Evolutionary conservation across 192 early-diverging fungal genomes (phyloP), one percentile per base, ranked within the genome.

Genomic region (Mortierella antarctica): DNA sequence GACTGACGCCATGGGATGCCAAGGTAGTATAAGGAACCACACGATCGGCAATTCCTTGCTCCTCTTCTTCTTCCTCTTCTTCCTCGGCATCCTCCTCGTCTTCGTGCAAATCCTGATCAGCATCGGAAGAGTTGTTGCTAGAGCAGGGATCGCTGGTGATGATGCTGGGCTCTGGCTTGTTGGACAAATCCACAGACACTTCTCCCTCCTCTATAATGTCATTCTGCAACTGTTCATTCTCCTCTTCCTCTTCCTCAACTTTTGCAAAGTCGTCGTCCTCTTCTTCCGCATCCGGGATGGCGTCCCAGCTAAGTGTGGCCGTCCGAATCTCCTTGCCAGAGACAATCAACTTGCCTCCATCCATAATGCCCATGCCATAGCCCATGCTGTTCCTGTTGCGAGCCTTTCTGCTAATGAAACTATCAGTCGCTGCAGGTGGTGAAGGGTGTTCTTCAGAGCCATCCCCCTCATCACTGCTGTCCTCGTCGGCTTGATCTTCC

Each of bases 31-130:
- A 71, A 20, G 76, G 69, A 9, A 71, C 62, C 2, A 79, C 64
- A 7, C 57, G 55, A 52, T 57, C 59, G 6, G 54, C 53, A 41
- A 63, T 52, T 45, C 47, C 23, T 42, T 73, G 62, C 21, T 82
- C 71, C n/a, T 70, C 71, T 15, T 82, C 79, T 21, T 73, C 67
- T 14, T 68, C 71, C 2, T 60, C 57, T 40, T 65, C 58, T 20
- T 67, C 18, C 5, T 67, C 40, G 6, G 52, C 52, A 44, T 60
- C 48, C 13, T 60, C 46, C 17, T 58, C 48, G 20, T 77, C 74
- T 54, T 64, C 70, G 21, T 57, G 18, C 41, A 67, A 50, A 7
- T 46, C 53, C 23, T 67, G 73, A 6, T 53, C 56, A 58, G 64
- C 48, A 42, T 74, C 62, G 5, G 31, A 31, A 31, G 31, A 31